Evolutionary conservation across 2,329 filamentous ascomycete genomes (phyloP).

Genomic region (Reticulascus tulasneorum): DNA sequence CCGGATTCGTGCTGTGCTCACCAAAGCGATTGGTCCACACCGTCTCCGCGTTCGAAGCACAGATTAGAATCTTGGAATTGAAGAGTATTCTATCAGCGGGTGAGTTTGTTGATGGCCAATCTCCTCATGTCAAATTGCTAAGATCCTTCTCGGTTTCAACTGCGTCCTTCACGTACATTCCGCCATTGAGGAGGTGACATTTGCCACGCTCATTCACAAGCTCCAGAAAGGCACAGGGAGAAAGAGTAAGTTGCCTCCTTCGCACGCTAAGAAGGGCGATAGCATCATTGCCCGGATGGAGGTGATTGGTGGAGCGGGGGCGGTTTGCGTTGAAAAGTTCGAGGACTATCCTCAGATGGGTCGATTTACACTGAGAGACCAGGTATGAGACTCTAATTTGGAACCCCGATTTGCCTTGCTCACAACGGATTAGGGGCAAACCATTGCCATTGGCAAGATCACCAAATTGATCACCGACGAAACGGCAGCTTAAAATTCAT

Average conservation of each 20-base stretch:
- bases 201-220: conserved; percentile 83
- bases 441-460: conserved; percentile 98
- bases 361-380: conserved; percentile 83
- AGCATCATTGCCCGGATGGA: conserved; percentile 91
- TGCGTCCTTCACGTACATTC: conserved; percentile 97
- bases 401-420: conserved; percentile 10
- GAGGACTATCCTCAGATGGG: conserved; percentile 95
- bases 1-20: conserved; percentile 94
- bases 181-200: conserved; percentile 95
- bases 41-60: conserved; percentile 86
- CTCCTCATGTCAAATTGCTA: too few relatives aligned
- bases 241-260: conserved; percentile 89
- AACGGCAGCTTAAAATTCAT: conserved; percentile 16
- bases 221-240: conserved; percentile 90
- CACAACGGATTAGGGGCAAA: conserved; percentile 70
- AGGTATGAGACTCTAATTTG: conserved; percentile 50
- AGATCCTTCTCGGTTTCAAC: too few relatives aligned
- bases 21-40: conserved; percentile 91
- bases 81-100: conserved; percentile 90
- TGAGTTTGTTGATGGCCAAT: too few relatives aligned
- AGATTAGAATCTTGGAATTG: conserved; percentile 91
- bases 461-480: conserved; percentile 69
- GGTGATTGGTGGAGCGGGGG: conserved; percentile 77
- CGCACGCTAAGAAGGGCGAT: conserved; percentile 77
- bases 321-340: conserved; percentile 89